A percentile compares a stretch with the other conserved stretches of the same genome.
Evolutionary conservation across 1,139 yeast species (phyloP).

Genomic region (Candida tropicalis): DNA sequence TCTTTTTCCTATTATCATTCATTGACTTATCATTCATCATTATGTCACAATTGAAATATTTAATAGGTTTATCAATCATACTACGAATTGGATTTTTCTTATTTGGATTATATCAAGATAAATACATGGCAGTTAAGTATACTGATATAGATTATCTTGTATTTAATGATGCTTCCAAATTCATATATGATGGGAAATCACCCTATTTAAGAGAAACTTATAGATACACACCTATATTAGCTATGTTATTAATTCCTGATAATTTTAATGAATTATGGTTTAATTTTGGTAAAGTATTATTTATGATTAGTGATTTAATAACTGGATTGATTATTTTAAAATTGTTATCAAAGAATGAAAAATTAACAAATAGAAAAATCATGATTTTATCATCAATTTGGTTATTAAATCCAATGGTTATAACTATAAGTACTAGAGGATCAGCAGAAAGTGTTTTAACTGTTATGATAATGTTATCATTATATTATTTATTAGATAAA

Average conservation of each 20-base stretch:
- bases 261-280: slow-evolving; percentile 46
- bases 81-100: slow-evolving; percentile 66
- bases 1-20: too few species aligned
- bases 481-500: slow-evolving; percentile 45
- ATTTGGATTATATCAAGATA: slow-evolving; percentile 91
- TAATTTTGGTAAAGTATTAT: slow-evolving; percentile 78
- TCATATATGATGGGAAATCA: slow-evolving; percentile 61
- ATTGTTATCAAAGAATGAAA: slow-evolving; percentile 23
- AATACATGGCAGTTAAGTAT: slow-evolving; percentile 74
- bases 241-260: slow-evolving; percentile 81
- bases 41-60: slow-evolving; percentile 12
- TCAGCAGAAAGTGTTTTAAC: slow-evolving; percentile 90
- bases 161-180: slow-evolving; percentile 86
- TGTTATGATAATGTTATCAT: slow-evolving; percentile 66
- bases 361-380: slow-evolving; percentile 16
- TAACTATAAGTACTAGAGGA: slow-evolving; percentile 91
- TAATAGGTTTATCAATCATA: slow-evolving; percentile 30
- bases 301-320: slow-evolving; percentile 74
- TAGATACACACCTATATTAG: slow-evolving; percentile 85
- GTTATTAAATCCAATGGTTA: slow-evolving; percentile 94
- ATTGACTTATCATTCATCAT: background rate
- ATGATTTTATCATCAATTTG: slow-evolving; percentile 58
- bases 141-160: slow-evolving; percentile 95
- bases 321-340: slow-evolving; percentile 72
- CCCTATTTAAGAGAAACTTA: slow-evolving; percentile 89